phyloP scores from a whole-genome alignment of 495 filamentous ascomycete species.

The Penicillium verhagenii region DNA sequence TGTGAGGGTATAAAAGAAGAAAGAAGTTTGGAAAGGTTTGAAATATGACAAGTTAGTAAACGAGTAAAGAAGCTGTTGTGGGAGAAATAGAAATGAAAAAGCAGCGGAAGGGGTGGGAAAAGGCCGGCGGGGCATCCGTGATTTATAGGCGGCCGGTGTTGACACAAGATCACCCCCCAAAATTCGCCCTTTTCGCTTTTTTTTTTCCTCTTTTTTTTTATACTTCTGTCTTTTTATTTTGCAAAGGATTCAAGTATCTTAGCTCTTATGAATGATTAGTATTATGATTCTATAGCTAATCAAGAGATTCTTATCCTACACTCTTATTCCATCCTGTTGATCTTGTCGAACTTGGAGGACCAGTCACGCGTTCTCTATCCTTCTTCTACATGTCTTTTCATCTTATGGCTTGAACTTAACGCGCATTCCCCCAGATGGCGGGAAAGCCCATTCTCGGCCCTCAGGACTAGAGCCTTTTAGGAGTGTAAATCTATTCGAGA shows the following conservation, averaged over 20 bases:
- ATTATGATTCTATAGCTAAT: neutral
- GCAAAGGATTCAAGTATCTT: no score
- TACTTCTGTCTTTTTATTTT: constrained; percentile 11
- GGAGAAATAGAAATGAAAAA: constrained; percentile 22
- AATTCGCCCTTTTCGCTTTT: neutral
- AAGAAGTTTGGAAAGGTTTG: constrained; percentile 14
- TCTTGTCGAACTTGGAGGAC: neutral
- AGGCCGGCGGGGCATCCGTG: constrained; percentile 48
- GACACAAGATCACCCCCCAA: constrained; percentile 42
- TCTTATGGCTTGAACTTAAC: neutral
- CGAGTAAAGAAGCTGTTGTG: constrained; percentile 12
- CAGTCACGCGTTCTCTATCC: constrained; percentile 1
- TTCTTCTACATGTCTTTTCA: constrained; percentile 6
- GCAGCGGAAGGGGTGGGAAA: constrained; percentile 42
- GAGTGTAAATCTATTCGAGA: neutral
- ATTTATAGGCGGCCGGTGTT: constrained; percentile 52
- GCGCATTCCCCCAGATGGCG: constrained; percentile 22
- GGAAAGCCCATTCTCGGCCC: constrained; percentile 11
- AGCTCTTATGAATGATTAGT: neutral
- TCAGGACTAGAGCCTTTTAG: neutral
- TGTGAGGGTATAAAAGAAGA: no score
- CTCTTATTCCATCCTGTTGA: neutral
- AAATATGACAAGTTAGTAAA: no score
- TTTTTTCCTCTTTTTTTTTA: constrained; percentile 13
- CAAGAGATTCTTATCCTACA: neutral